phyloP scores from a whole-genome alignment of 2,329 filamentous ascomycete species.

The Aspergillus aculeatinus region DNA sequence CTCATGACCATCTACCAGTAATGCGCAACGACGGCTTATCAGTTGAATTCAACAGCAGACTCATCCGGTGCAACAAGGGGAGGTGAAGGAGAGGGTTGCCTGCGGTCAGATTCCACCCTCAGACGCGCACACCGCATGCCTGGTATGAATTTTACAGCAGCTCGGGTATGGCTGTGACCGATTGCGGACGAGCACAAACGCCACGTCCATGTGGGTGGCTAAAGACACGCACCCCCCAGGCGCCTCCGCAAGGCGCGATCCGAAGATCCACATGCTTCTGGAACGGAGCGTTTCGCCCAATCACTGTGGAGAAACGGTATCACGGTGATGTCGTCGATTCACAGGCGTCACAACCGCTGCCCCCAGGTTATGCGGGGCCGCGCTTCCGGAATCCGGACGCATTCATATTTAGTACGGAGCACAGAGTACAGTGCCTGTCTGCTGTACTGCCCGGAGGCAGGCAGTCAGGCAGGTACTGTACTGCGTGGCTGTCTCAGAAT shows the following conservation, averaged over 20 bases:
- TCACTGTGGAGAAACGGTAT: slow-evolving; percentile 7
- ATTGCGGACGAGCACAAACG: slow-evolving; percentile 7
- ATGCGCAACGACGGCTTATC: slow-evolving; percentile 13
- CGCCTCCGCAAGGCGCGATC: slow-evolving; percentile 24
- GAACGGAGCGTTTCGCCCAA: slow-evolving; percentile 20
- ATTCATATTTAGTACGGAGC: slow-evolving; percentile 2
- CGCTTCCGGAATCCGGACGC: slow-evolving; percentile 20
- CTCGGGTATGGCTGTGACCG: neutral
- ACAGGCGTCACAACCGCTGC: slow-evolving; percentile 15
- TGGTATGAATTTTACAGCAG: slow-evolving; percentile 1
- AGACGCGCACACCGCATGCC: neutral
- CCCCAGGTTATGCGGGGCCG: slow-evolving; percentile 27
- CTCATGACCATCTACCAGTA: slow-evolving; percentile 2
- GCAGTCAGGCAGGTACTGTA: neutral
- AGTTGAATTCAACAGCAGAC: neutral
- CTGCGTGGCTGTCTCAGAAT: neutral
- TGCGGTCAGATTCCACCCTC: neutral
- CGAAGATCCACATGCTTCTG: slow-evolving; percentile 26
- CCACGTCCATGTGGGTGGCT: slow-evolving; percentile 9
- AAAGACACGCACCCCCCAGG: slow-evolving; percentile 16
- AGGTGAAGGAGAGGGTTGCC: neutral
- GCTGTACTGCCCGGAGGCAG: neutral
- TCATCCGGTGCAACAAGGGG: slow-evolving; percentile 5
- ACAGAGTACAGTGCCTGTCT: neutral
- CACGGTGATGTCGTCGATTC: slow-evolving; percentile 24